Conservation (phyloP, 2,329 filamentous ascomycete species). For the Diaporthe australafricana region DNA sequence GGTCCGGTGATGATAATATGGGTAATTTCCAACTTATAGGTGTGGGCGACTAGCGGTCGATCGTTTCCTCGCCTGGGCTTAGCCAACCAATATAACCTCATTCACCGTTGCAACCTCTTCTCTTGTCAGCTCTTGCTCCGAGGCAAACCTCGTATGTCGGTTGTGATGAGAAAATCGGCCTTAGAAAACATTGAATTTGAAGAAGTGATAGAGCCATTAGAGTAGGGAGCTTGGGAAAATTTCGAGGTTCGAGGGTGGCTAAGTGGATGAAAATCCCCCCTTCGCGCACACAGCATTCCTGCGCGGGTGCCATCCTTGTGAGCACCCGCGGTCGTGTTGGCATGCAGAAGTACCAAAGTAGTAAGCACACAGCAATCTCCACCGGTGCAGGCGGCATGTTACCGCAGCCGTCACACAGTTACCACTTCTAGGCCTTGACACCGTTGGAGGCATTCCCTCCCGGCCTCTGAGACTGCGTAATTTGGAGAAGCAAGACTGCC, state of each 20-base stretch:
- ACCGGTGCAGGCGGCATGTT: slow-evolving; percentile 10
- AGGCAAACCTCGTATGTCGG: not conserved
- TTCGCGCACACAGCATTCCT: slow-evolving; percentile 29
- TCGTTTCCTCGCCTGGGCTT: slow-evolving; percentile 24
- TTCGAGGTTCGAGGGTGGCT: slow-evolving; percentile 29
- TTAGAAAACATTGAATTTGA: not conserved
- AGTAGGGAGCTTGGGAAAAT: slow-evolving; percentile 10
- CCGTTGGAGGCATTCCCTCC: slow-evolving; percentile 21
- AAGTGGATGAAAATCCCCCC: slow-evolving; percentile 31
- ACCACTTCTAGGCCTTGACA: not conserved
- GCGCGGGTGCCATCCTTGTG: slow-evolving; percentile 9
- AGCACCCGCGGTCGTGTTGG: slow-evolving; percentile 33
- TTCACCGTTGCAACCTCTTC: slow-evolving; percentile 22
- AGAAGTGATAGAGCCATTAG: not conserved
- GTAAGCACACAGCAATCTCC: slow-evolving; percentile 27
- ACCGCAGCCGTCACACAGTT: slow-evolving; percentile 14
- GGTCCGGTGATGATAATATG: slow-evolving; percentile 4
- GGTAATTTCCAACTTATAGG: slow-evolving; percentile 11
- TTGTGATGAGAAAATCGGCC: not conserved
- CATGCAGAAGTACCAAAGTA: slow-evolving; percentile 26
- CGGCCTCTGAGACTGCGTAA: slow-evolving; percentile 25
- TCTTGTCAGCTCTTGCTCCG: slow-evolving; percentile 21
- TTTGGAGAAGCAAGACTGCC: slow-evolving; percentile 9
- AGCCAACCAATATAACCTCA: slow-evolving; percentile 14
- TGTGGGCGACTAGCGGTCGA: slow-evolving; percentile 26